Conservation (phyloP, 176 grass and related monocot genomes). For the Pontederia paniculata region DNA sequence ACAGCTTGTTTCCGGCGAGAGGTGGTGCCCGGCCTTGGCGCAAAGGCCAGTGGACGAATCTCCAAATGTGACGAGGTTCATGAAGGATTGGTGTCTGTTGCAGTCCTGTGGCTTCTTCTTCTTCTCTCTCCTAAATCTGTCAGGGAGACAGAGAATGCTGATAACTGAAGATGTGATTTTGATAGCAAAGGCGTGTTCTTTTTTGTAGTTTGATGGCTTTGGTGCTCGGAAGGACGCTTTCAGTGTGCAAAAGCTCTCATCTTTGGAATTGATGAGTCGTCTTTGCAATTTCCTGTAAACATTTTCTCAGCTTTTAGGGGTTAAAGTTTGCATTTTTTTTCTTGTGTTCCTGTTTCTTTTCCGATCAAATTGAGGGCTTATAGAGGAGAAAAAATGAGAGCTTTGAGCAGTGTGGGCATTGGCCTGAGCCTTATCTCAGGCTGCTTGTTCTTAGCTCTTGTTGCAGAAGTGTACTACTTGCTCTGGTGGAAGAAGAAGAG, state of each 20-base stretch:
- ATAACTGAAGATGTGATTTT: not conserved
- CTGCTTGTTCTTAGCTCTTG: conserved; percentile 12
- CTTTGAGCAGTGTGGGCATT: conserved; percentile 16
- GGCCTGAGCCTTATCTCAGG: conserved; percentile 13
- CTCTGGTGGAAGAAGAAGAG: conserved; percentile 9
- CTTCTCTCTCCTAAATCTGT: too few relatives aligned
- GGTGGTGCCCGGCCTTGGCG: too few relatives aligned
- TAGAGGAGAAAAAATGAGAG: not conserved
- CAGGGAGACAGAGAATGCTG: too few relatives aligned
- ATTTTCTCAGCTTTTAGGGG: too few relatives aligned
- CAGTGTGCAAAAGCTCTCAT: too few relatives aligned
- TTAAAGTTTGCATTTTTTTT: too few relatives aligned
- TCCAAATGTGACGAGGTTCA: too few relatives aligned
- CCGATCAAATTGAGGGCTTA: not conserved
- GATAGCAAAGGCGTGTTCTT: conserved; percentile 2
- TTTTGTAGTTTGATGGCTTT: not conserved
- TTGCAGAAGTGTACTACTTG: conserved; percentile 15
- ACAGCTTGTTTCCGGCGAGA: too few relatives aligned
- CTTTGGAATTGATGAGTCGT: not conserved
- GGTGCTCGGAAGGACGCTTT: not conserved
- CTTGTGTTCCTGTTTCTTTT: not conserved
- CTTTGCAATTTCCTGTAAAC: too few relatives aligned
- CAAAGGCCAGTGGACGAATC: too few relatives aligned
- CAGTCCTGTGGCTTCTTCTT: too few relatives aligned
- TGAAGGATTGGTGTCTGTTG: too few relatives aligned